Evolutionary conservation across 2,329 filamentous ascomycete genomes (phyloP).

Genomic region (Trichoderma asperellum): DNA sequence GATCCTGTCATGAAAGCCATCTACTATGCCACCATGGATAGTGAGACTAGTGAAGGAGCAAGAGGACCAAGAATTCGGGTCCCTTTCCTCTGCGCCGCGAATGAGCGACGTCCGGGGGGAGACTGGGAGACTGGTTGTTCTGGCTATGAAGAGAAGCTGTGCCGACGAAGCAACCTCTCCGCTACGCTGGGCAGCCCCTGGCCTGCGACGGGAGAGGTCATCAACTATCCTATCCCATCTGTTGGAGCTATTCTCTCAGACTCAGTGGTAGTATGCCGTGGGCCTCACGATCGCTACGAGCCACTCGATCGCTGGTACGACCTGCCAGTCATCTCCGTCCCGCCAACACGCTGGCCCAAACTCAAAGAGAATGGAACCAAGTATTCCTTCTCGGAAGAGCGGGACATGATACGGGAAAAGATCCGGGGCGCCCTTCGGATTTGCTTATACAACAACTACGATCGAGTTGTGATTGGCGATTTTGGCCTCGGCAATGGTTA

Average conservation of each 20-base stretch:
- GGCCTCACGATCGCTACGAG: constrained; percentile 68
- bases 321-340: constrained; percentile 73
- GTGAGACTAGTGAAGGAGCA: constrained; percentile 41
- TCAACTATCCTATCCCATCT: constrained; percentile 73
- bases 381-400: constrained; percentile 74
- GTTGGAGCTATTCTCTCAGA: constrained; percentile 72
- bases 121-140: constrained; percentile 71
- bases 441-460: constrained; percentile 63
- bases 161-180: constrained; percentile 73
- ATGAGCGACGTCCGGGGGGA: constrained; percentile 76
- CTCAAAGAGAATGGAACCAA: constrained; percentile 67
- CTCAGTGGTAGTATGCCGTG: constrained; percentile 73
- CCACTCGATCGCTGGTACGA: constrained; percentile 58
- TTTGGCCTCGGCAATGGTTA: constrained; percentile 68
- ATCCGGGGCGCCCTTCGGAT: constrained; percentile 72
- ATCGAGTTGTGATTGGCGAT: constrained; percentile 63
- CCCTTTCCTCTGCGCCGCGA: constrained; percentile 73
- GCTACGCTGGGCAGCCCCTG: constrained; percentile 68
- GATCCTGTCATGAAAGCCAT: constrained; percentile 66
- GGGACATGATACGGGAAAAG: constrained; percentile 72
- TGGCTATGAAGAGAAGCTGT: constrained; percentile 67
- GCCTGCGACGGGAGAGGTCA: constrained; percentile 47
- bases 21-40: constrained; percentile 54
- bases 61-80: constrained; percentile 49
- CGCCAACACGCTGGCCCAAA: constrained; percentile 73